phyloP scores from a whole-genome alignment of 2,329 filamentous ascomycete species.

The Blastomyces gilchristii region DNA sequence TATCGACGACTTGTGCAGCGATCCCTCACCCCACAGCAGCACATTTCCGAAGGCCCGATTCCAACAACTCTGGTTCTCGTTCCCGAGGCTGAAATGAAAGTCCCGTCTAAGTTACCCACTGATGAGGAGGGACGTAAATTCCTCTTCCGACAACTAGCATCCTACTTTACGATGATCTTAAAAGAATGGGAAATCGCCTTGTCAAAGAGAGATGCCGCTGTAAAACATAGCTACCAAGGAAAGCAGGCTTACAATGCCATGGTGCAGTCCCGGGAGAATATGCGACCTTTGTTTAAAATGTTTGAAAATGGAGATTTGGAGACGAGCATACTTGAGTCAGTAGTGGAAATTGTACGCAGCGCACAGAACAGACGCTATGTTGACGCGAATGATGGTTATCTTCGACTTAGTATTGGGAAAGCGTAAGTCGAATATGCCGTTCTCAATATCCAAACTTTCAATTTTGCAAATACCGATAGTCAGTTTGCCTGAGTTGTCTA shows the following conservation, averaged over 20 bases:
- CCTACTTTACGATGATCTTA: conserved; percentile 95
- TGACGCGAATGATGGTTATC: conserved; percentile 90
- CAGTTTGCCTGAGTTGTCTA: conserved; percentile 4
- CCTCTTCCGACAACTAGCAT: conserved; percentile 77
- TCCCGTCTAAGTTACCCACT: conserved; percentile 52
- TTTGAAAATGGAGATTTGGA: conserved; percentile 74
- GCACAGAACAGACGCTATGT: conserved; percentile 89
- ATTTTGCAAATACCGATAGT: conserved; percentile 6
- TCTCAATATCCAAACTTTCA: not conserved
- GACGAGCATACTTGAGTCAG: conserved; percentile 65
- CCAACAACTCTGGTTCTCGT: conserved; percentile 73
- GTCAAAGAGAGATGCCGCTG: conserved; percentile 44
- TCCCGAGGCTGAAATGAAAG: conserved; percentile 80
- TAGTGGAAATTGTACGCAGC: conserved; percentile 84
- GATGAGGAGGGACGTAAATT: conserved; percentile 58
- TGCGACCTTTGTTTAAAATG: conserved; percentile 80
- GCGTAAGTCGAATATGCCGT: conserved; percentile 41
- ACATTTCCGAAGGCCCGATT: conserved; percentile 64
- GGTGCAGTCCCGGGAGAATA: conserved; percentile 75
- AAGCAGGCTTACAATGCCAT: conserved; percentile 75
- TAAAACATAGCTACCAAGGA: conserved; percentile 65
- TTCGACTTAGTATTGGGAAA: conserved; percentile 87
- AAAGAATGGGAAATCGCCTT: conserved; percentile 76
- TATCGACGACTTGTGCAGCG: conserved; percentile 53
- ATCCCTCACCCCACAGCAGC: conserved; percentile 27